Evolutionary conservation across 108 stramenopile genomes (phyloP), one percentile per base, ranked within the genome.

Genomic region (Schizochytrium sp.): DNA sequence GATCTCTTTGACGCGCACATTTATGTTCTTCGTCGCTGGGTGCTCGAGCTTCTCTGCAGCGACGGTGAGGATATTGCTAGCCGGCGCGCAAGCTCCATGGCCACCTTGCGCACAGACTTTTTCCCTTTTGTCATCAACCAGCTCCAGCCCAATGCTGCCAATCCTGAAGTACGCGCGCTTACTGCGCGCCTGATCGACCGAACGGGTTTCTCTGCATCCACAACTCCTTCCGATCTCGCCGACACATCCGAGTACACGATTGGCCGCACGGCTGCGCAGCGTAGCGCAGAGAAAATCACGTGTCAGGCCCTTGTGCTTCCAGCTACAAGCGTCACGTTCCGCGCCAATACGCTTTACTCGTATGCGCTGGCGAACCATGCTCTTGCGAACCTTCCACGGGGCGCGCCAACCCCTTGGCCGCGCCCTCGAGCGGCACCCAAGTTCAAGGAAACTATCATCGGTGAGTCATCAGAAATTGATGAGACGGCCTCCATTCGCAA

Each of bases 41-140:
- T 83, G 51, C 25, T 83, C n/a, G 76, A 83, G 6, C 76, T 83
- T 53, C 76, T 83, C 48, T 83, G 76, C 76, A 83, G 48, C 51
- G 76, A 83, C 25, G 28, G 76, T 0, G 48, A 47, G 6, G 51
- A 53, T 45, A 12, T 53, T 6, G 76, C 51, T 6, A 53, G 76
- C 48, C 48, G 51, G 19, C 48, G 51, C 28, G 51, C 51, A 6
- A 55, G 76, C 23, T 47, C 48, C 51, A 47, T 83, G 76, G 48
- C 45, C 23, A 83, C 45, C 6, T 16, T 83, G n/a, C 76, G 76
- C 19, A 83, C 76, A 6, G 76, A 83, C 48, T 83, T 83, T 83
- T 53, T 83, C 3, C 76, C 76, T 83, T 83, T 83, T 28, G 76
- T 83, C 25, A 23, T 83, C 12, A 83, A 83, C 23, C 76, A 83